These are phyloP conservation scores for Salix udensis DNA, from an alignment of 345 rosid genomes.

Conservation along the genomic window DNA sequence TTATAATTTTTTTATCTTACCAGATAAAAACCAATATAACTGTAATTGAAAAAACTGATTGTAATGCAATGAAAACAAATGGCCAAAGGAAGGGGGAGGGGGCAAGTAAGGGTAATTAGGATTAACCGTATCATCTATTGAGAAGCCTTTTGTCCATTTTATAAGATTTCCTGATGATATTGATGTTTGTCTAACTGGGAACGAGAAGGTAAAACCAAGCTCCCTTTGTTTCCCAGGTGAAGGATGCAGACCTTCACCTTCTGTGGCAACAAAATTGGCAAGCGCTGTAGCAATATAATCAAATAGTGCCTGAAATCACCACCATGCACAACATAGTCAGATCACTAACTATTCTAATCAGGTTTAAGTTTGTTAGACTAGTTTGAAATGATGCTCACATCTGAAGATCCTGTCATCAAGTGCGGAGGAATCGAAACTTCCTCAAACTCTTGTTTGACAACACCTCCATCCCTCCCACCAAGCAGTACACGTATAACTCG, in stretches of 20 bases:
- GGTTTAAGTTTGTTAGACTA: slow-evolving; percentile 2
- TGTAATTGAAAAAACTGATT: no score
- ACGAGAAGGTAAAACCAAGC: slow-evolving; percentile 96
- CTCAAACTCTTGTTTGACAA: slow-evolving; percentile 65
- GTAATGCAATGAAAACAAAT: not conserved
- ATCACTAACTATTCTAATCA: slow-evolving; percentile 8
- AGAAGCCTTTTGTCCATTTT: slow-evolving; percentile 95
- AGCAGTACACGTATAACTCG: slow-evolving; percentile 81
- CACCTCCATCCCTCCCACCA: slow-evolving; percentile 60
- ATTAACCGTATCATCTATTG: slow-evolving; percentile 69
- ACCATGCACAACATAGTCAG: slow-evolving; percentile 15
- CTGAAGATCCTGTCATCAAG: slow-evolving; percentile 72
- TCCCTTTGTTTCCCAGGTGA: slow-evolving; percentile 69
- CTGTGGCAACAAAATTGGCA: slow-evolving; percentile 72
- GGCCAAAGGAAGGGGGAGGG: not conserved
- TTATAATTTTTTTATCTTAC: not conserved
- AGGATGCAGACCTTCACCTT: slow-evolving; percentile 54
- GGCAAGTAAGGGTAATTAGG: slow-evolving; percentile 15
- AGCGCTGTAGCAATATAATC: slow-evolving; percentile 70
- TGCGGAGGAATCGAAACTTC: slow-evolving; percentile 87
- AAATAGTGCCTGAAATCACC: slow-evolving; percentile 60
- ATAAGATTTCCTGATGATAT: slow-evolving; percentile 75
- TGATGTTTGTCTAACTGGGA: slow-evolving; percentile 87
- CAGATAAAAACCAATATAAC: not conserved
- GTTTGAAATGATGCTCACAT: slow-evolving; percentile 41